Base-by-base conservation (phyloP, 2,329 filamentous ascomycete species). In the Ophiostoma ips region DNA sequence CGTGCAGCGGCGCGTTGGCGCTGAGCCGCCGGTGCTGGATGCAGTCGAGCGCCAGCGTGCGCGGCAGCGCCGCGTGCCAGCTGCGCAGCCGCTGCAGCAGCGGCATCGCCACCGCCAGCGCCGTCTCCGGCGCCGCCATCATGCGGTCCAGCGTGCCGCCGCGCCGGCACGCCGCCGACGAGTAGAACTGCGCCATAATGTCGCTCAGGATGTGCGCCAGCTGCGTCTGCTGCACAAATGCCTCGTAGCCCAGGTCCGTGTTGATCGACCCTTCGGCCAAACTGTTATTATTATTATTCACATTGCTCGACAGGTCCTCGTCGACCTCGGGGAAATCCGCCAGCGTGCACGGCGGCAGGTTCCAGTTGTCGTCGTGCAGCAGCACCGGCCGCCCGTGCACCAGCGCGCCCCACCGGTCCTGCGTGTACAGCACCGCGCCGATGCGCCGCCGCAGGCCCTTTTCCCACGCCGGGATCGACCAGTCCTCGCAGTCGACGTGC, bases 351-450 rank as follows among this genome's bases (percentile, higher is more conserved):
- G 57, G 61, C 5, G 58, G 64, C 2, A 79, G 69, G 21, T 71
- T 71, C 77, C 78, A 81, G 56, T 79, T 82, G 24, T 48, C 46
- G 36, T 33, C 28, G 35, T 33, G 21, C n/a, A 53, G 36, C 41
- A 50, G 52, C 18, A 50, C 46, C 3, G 83, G 83, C n/a, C 83
- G 76, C 55, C 83, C 83, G 58, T 86, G 80, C 33, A 85, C 77
- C 28, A 87, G 67, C 6, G 83, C 81, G 37, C 79, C 83, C 83
- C 83, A 87, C 64, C 86, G 92, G 65, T 95, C 88, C 66, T 95
- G 87, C 81, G 92, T 90, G 63, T 92, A 94, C 49, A 95, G 66
- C 2, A 86, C 87, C 87, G 89, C 95, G 1, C 86, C 87, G 40
- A 95, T 75, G 48, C 88, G 78, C 63, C 90, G 92, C 54, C 88